Conservation (phyloP, 1,139 yeast species). For the Meyerozyma guilliermondii region DNA sequence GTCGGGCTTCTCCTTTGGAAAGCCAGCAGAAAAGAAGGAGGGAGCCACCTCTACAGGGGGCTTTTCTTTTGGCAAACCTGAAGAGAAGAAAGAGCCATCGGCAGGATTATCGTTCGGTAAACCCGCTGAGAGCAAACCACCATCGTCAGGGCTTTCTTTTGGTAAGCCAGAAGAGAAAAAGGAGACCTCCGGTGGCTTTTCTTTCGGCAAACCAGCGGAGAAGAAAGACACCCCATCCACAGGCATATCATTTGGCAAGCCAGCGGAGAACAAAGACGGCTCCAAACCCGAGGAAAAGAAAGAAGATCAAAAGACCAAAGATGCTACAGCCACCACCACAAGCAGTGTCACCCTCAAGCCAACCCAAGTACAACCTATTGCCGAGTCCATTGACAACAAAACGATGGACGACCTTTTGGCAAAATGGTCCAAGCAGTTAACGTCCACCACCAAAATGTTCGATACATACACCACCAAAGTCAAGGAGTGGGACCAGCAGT, state of each 20-base stretch:
- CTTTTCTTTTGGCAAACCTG: constrained; percentile 3
- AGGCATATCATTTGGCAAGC: constrained; percentile 11
- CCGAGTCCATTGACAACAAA: constrained; percentile 80
- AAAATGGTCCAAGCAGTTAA: constrained; percentile 87
- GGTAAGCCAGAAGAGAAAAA: constrained; percentile 16
- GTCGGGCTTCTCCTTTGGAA: constrained; percentile 15
- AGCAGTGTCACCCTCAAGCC: constrained; percentile 24
- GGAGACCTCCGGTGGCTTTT: constrained; percentile 7
- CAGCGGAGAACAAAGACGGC: constrained; percentile 10
- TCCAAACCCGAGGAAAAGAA: constrained; percentile 4
- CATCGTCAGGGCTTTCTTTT: constrained; percentile 14
- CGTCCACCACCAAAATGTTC: constrained; percentile 69
- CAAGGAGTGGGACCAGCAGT: constrained; percentile 22
- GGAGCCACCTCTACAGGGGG: constrained; percentile 1
- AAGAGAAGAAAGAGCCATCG: constrained; percentile 14
- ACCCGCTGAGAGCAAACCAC: constrained; percentile 5
- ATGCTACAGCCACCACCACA: constrained; percentile 11
- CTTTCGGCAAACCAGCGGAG: constrained; percentile 14
- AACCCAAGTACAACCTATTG: constrained; percentile 55
- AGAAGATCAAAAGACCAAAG: constrained; percentile 6
- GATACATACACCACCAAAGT: constrained; percentile 25
- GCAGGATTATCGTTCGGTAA: constrained; percentile 8
- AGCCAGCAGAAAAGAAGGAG: constrained; percentile 16
- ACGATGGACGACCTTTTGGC: constrained; percentile 89
- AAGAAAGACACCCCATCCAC: constrained; percentile 5